Conservation (phyloP, 306 rosid genomes). For the Castanospermum australe region DNA sequence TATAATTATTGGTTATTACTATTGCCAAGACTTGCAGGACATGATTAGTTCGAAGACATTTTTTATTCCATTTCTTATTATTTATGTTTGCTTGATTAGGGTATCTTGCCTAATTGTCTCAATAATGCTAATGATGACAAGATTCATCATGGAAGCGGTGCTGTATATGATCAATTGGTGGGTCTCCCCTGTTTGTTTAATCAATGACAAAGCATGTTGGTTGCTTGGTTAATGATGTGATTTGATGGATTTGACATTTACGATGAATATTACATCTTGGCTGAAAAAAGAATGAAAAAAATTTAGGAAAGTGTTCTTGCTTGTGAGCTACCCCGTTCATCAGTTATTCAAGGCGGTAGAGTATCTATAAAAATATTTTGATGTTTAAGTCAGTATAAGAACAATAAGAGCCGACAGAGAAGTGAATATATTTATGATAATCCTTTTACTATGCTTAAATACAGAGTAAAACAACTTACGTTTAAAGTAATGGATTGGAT, state of each 20-base stretch:
- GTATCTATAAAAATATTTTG: too few species aligned
- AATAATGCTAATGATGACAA: neutral
- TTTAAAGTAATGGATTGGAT: too few species aligned
- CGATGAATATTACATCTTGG: neutral
- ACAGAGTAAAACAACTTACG: too few species aligned
- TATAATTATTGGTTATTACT: neutral
- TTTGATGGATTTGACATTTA: neutral
- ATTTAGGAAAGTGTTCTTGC: too few species aligned
- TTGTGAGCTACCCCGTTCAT: too few species aligned
- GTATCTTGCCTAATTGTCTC: neutral
- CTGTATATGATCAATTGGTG: neutral
- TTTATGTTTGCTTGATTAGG: neutral
- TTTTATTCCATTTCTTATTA: neutral
- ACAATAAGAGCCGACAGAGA: too few species aligned
- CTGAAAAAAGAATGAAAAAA: too few species aligned
- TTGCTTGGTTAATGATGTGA: neutral
- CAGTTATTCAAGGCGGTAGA: too few species aligned
- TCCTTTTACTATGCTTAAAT: too few species aligned
- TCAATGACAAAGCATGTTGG: neutral
- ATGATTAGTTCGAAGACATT: neutral
- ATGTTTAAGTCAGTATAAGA: too few species aligned
- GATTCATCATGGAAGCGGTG: neutral
- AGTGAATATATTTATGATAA: too few species aligned
- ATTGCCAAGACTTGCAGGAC: neutral
- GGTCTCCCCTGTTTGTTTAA: neutral